phyloP scores from a whole-genome alignment of 2,329 filamentous ascomycete genomes.

The Simplicillium aogashimaense region DNA sequence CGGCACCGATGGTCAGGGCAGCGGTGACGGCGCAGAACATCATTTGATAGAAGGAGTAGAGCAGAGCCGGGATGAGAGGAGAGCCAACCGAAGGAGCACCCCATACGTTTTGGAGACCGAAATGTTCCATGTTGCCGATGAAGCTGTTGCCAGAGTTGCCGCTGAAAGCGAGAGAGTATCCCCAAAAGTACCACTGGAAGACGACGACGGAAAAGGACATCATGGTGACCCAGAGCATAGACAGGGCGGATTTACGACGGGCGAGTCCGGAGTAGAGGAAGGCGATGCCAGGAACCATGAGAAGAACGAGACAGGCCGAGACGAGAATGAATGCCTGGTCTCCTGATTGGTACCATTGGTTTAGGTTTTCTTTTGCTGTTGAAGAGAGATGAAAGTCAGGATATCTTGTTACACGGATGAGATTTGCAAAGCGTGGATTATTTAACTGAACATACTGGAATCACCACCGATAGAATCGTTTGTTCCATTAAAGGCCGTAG shows the following conservation, averaged over 20 bases:
- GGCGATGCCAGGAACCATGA: slow-evolving; percentile 94
- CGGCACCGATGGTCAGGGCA: slow-evolving; percentile 82
- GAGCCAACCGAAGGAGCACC: slow-evolving; percentile 80
- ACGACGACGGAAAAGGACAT: slow-evolving; percentile 82
- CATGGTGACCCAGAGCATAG: slow-evolving; percentile 96
- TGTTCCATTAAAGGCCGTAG: slow-evolving; percentile 53
- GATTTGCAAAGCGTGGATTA: not conserved
- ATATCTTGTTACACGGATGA: not conserved
- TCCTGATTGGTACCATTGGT: slow-evolving; percentile 89
- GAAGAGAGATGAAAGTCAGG: slow-evolving; percentile 1
- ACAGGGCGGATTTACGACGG: slow-evolving; percentile 93
- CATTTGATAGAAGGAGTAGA: slow-evolving; percentile 97
- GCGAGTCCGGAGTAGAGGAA: slow-evolving; percentile 97
- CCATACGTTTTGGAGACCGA: slow-evolving; percentile 78
- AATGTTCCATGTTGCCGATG: slow-evolving; percentile 84
- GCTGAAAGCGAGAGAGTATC: slow-evolving; percentile 91
- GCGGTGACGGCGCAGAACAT: slow-evolving; percentile 94
- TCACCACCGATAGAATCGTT: slow-evolving; percentile 60
- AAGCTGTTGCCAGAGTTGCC: slow-evolving; percentile 72
- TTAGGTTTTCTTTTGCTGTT: slow-evolving; percentile 73
- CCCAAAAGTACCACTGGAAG: slow-evolving; percentile 99
- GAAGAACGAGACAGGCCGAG: slow-evolving; percentile 80
- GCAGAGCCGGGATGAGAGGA: slow-evolving; percentile 75
- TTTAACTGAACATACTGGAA: slow-evolving; percentile 50
- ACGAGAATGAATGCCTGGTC: slow-evolving; percentile 93